A percentile compares a stretch with the other conserved stretches of the same genome.
Conservation (phyloP, 2,329 filamentous ascomycete species). For the Pseudogymnoascus sp. region DNA sequence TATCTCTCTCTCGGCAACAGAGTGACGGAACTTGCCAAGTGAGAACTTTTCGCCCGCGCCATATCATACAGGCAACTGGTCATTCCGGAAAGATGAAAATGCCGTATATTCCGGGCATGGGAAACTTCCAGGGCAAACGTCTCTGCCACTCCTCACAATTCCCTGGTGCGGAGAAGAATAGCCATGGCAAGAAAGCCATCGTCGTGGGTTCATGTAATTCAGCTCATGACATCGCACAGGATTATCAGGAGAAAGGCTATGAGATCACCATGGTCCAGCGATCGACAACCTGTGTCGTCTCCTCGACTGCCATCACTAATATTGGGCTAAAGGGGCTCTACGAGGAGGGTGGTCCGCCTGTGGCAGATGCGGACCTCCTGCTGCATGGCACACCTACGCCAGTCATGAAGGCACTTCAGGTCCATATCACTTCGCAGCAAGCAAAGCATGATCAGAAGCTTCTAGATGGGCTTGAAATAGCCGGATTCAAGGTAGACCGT, state of each 20-base stretch:
- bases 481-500: slow-evolving; percentile 50
- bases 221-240: slow-evolving; percentile 61
- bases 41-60: slow-evolving; percentile 39
- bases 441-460: slow-evolving; percentile 31
- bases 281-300: slow-evolving; percentile 56
- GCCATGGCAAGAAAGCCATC: slow-evolving; percentile 51
- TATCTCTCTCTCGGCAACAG: slow-evolving; percentile 40
- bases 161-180: slow-evolving; percentile 40
- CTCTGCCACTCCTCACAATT: slow-evolving; percentile 58
- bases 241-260: slow-evolving; percentile 59
- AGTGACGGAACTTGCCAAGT: slow-evolving; percentile 31
- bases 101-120: slow-evolving; percentile 39
- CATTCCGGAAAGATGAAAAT: slow-evolving; percentile 47
- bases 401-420: slow-evolving; percentile 53
- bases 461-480: slow-evolving; percentile 44
- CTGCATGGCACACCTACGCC: slow-evolving; percentile 50
- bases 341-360: slow-evolving; percentile 41
- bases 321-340: slow-evolving; percentile 38
- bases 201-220: slow-evolving; percentile 64
- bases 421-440: slow-evolving; percentile 35
- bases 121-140: slow-evolving; percentile 48
- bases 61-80: slow-evolving; percentile 46
- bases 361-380: slow-evolving; percentile 59
- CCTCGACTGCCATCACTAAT: slow-evolving; percentile 39
- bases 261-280: slow-evolving; percentile 64